Conservation (phyloP, 805 yeast genomes). For the Metschnikowia proteae region DNA sequence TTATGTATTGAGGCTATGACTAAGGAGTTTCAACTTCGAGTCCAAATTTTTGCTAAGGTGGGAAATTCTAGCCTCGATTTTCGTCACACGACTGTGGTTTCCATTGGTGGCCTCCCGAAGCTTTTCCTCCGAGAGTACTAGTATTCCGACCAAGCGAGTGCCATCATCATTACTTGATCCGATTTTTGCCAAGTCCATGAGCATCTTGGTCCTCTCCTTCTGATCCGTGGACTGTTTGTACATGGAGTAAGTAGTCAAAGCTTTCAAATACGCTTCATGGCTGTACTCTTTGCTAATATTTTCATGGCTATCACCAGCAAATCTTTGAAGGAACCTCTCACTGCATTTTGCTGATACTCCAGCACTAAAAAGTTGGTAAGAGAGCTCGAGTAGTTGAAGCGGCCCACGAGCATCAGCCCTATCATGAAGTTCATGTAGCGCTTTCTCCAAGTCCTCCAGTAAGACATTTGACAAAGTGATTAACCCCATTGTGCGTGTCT, state of each 20-base stretch:
- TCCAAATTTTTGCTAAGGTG: constrained; percentile 2
- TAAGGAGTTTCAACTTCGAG: not conserved
- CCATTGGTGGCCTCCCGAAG: not conserved
- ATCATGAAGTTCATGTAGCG: not conserved
- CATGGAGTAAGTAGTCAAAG: constrained; percentile 6
- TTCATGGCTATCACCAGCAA: not conserved
- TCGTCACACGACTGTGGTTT: constrained; percentile 2
- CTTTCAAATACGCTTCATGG: constrained; percentile 1
- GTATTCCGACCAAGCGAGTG: constrained; percentile 4
- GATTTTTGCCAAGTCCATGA: not conserved
- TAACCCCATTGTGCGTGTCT: not conserved
- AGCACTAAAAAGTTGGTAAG: not conserved
- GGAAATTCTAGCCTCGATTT: constrained; percentile 4
- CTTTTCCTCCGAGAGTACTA: constrained; percentile 6
- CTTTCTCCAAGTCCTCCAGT: not conserved
- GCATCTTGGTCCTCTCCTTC: constrained; percentile 3
- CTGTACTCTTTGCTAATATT: not conserved
- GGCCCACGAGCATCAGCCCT: not conserved
- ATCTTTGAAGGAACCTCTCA: not conserved
- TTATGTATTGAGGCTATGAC: not conserved
- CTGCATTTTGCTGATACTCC: not conserved
- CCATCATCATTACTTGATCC: constrained; percentile 4
- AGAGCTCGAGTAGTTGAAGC: not conserved
- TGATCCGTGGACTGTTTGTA: constrained; percentile 8
- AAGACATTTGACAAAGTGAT: not conserved